These are phyloP conservation scores for Wickerhamiella alocasiicola DNA, from an alignment of 805 yeast genomes.

Conservation along the genomic window DNA sequence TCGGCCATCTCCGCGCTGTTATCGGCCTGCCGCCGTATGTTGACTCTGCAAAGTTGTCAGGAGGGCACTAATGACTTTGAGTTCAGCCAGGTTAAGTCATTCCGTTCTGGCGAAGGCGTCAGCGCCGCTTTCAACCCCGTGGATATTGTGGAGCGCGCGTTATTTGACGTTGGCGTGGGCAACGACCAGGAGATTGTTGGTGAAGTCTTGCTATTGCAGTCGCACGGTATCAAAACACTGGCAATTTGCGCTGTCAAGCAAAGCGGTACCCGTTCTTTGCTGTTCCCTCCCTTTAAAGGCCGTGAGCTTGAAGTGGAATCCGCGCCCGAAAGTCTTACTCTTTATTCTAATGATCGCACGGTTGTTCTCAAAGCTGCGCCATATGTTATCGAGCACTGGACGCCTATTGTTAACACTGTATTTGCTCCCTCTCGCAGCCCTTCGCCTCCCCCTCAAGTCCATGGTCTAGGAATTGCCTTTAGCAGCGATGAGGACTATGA, in stretches of 20 bases:
- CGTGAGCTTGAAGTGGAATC: conserved; percentile 1
- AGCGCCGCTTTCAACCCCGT: conserved; percentile 15
- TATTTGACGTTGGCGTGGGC: conserved; percentile 10
- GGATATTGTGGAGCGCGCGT: conserved; percentile 12
- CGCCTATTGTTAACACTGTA: neutral
- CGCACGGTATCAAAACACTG: conserved; percentile 7
- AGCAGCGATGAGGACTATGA: conserved; percentile 1
- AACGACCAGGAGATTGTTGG: conserved; percentile 6
- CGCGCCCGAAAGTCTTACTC: neutral
- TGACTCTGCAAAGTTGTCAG: conserved; percentile 6
- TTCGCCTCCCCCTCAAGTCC: neutral
- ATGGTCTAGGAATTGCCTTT: conserved; percentile 9
- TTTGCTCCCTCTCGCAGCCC: neutral
- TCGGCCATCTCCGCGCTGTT: conserved; percentile 7
- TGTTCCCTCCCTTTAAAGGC: conserved; percentile 14
- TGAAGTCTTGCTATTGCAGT: conserved; percentile 10
- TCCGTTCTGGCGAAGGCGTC: conserved; percentile 11
- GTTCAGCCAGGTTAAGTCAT: conserved; percentile 12
- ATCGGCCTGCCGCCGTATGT: conserved; percentile 10
- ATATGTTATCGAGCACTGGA: conserved; percentile 8
- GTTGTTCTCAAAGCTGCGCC: conserved; percentile 8
- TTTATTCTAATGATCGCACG: neutral
- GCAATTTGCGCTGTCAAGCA: conserved; percentile 12
- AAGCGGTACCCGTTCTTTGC: conserved; percentile 10
- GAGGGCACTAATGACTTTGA: conserved; percentile 11